phyloP scores from a whole-genome alignment of 352 stramenopile species.

The Thalassiosira hispida region DNA sequence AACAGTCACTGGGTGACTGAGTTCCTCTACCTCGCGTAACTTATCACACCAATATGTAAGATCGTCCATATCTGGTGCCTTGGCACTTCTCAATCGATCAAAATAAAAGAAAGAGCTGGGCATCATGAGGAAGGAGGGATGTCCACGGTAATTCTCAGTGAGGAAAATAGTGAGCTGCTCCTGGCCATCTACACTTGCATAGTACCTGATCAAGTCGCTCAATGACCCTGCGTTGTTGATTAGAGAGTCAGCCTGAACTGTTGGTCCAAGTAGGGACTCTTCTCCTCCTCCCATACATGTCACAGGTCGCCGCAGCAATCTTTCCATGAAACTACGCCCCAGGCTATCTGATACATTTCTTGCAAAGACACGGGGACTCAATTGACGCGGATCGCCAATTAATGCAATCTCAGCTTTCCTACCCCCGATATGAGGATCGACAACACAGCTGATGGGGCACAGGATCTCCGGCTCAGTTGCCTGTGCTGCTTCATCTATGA shows the following conservation, averaged over 20 bases:
- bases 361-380: constrained; percentile 65
- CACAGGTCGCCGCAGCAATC: constrained; percentile 61
- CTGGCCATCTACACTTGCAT: constrained; percentile 56
- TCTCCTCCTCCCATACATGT: constrained; percentile 58
- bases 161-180: constrained; percentile 65
- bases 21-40: constrained; percentile 61
- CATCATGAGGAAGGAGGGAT: constrained; percentile 70
- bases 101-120: constrained; percentile 57
- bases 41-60: constrained; percentile 45
- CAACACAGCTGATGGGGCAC: constrained; percentile 67
- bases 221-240: constrained; percentile 27
- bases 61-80: background rate
- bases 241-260: constrained; percentile 5
- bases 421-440: constrained; percentile 60
- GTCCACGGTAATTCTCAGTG: constrained; percentile 69
- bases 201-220: constrained; percentile 47
- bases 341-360: constrained; percentile 36
- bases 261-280: constrained; percentile 62
- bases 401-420: constrained; percentile 71
- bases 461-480: constrained; percentile 78
- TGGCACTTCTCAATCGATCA: constrained; percentile 46
- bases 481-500: constrained; percentile 78
- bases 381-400: constrained; percentile 53
- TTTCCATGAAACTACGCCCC: constrained; percentile 65
- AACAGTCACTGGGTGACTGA: constrained; percentile 26